Base-by-base conservation (phyloP, 495 filamentous ascomycete genomes). In the Pyronema omphalodes region DNA sequence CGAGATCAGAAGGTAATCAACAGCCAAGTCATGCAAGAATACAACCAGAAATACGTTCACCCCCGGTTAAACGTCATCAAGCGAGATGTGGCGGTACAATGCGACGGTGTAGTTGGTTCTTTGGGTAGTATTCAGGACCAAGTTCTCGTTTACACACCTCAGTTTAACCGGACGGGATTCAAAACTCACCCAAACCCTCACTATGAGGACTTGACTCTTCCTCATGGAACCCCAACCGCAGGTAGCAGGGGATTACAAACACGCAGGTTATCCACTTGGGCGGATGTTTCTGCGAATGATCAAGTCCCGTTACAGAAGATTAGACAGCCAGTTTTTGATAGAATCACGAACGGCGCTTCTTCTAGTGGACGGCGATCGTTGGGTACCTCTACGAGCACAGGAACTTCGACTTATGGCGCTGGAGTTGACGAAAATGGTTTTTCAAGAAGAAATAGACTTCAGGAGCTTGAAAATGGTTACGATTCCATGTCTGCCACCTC, bases 1-100 rank as follows among this genome's bases (percentile, higher is more conserved):
- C 93, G 88, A 62, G 91, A 98, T 66, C 74, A 76, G 1, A 73
- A 79, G 0, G 69, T 96, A 29, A 83, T 96, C 50, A 83, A 91
- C 50, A 88, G 83, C 57, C 86, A 94, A 67, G 88, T 98, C 6
- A 69, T 95, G 70, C 79, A 86, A 64, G 91, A 98, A 69, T 98
- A 98, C 68, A 86, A 98, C 67, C 83, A 78, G 46, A 96, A 96
- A 72, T 94, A 78, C 57, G 91, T 98, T 1, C 86, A 93, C 64
- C 91, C 93, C 8, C 74, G 80, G n/a, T 76, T 93, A 7, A 82
- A 89, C 55, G 80, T 77, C 8, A 73, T 82, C 14, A 81, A 84
- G 60, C 78, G 91, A 57, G 86, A 96, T 64, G 88, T 91, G 6
- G 66, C 57, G 7, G 57, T 65, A 7, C 58, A 68, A 39, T 14